phyloP scores from a whole-genome alignment of 2,329 filamentous ascomycete genomes.

The Penicillium concentricum region DNA sequence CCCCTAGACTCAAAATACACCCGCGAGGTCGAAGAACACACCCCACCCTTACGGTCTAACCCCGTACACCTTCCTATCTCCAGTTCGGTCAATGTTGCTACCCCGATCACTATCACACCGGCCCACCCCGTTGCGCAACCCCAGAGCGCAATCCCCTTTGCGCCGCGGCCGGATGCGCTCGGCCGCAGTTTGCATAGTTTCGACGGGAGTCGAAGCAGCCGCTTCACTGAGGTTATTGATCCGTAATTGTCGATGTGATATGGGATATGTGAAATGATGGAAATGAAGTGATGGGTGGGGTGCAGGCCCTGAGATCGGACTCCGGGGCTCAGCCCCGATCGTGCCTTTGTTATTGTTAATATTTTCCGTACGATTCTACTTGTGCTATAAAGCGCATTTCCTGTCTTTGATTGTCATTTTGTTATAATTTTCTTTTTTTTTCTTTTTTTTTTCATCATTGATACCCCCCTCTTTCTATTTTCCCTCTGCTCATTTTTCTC shows the following conservation, averaged over 20 bases:
- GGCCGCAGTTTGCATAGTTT: conserved; percentile 44
- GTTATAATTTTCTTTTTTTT: conserved; percentile 13
- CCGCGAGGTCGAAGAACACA: conserved; percentile 31
- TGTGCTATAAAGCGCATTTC: conserved; percentile 3
- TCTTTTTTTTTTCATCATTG: conserved; percentile 16
- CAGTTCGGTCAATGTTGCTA: conserved; percentile 31
- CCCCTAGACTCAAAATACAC: conserved; percentile 34
- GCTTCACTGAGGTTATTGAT: conserved; percentile 42
- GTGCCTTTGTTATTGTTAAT: not conserved
- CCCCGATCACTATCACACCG: conserved; percentile 23
- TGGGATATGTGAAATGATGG: conserved; percentile 23
- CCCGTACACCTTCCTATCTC: conserved; percentile 46
- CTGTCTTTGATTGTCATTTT: conserved; percentile 7
- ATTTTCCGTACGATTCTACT: not conserved
- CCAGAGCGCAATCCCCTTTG: conserved; percentile 26
- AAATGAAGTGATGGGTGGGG: conserved; percentile 11
- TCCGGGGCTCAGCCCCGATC: not conserved
- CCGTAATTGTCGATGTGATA: conserved; percentile 19
- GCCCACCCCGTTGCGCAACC: conserved; percentile 29
- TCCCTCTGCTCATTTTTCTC: not conserved
- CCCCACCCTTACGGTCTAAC: conserved; percentile 41
- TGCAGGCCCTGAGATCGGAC: not conserved
- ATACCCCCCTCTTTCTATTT: conserved; percentile 13
- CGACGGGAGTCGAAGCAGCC: conserved; percentile 48
- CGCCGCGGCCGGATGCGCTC: conserved; percentile 38